Evolutionary conservation across 345 rosid species (phyloP).

Genomic region (Hibiscus trionum): DNA sequence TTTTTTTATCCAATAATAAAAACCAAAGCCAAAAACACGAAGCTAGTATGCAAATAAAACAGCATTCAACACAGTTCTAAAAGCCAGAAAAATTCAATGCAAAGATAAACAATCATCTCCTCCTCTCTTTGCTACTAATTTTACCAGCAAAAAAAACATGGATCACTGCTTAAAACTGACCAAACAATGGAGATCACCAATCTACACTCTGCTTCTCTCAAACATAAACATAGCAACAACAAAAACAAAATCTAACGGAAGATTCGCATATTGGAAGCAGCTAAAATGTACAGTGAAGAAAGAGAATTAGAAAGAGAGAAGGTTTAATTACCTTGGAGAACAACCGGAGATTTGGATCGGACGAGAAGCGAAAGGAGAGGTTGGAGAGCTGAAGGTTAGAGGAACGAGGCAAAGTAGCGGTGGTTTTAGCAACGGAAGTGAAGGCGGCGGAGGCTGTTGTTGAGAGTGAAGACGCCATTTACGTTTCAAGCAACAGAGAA

Average conservation of each 20-base stretch:
- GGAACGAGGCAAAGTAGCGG: constrained; percentile 22
- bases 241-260: background rate
- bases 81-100: background rate
- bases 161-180: background rate
- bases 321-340: constrained; percentile 34
- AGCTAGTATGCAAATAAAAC: background rate
- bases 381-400: constrained; percentile 16
- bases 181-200: background rate
- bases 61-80: background rate
- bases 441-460: constrained; percentile 31
- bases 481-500: background rate
- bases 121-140: background rate
- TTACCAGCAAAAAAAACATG: background rate
- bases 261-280: background rate
- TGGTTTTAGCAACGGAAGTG: constrained; percentile 21
- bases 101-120: background rate
- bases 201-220: background rate
- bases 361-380: constrained; percentile 41
- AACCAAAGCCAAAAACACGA: background rate
- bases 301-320: background rate
- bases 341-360: constrained; percentile 35
- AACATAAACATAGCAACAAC: background rate
- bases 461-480: constrained; percentile 40
- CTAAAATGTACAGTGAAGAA: background rate
- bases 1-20: background rate